phyloP scores from a whole-genome alignment of 495 filamentous ascomycete species.

The Xylaria longipes region DNA sequence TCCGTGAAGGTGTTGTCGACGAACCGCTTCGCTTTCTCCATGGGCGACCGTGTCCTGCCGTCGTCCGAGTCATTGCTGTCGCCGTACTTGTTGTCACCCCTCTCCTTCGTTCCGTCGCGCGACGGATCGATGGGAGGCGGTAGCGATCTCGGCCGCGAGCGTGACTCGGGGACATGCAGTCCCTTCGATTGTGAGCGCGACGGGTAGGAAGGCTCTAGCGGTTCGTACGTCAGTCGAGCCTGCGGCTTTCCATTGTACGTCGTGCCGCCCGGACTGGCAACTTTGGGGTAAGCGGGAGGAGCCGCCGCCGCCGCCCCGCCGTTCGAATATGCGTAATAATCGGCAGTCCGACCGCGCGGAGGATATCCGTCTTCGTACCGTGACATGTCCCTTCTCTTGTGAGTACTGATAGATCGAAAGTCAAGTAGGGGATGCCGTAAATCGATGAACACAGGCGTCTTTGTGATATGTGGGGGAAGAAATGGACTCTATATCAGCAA shows the following conservation, averaged over 20 bases:
- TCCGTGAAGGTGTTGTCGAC: constrained; percentile 44
- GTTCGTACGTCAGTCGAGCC: constrained; percentile 37
- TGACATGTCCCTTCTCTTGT: constrained; percentile 33
- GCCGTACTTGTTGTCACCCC: constrained; percentile 13
- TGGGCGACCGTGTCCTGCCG: constrained; percentile 26
- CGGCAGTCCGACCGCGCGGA: constrained; percentile 17
- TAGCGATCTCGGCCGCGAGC: constrained; percentile 34
- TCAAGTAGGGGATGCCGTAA: neutral
- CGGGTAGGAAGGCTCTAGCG: constrained; percentile 23
- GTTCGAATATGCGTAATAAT: constrained; percentile 31
- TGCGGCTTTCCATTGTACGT: constrained; percentile 27
- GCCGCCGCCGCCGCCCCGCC: constrained; percentile 19
- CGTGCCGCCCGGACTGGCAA: constrained; percentile 21
- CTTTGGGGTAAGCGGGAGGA: constrained; percentile 24
- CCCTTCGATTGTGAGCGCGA: constrained; percentile 20
- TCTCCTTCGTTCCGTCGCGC: constrained; percentile 29
- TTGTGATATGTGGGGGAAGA: neutral
- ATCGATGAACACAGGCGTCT: neutral
- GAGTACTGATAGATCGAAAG: neutral
- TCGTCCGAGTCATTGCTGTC: constrained; percentile 32
- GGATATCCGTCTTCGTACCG: constrained; percentile 36
- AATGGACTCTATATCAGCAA: neutral
- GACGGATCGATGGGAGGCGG: constrained; percentile 29
- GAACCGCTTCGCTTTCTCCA: constrained; percentile 39
- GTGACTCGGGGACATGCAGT: constrained; percentile 28